Conservation (phyloP, 768 basidiomycete species). For the Lactifluus echinatus region DNA sequence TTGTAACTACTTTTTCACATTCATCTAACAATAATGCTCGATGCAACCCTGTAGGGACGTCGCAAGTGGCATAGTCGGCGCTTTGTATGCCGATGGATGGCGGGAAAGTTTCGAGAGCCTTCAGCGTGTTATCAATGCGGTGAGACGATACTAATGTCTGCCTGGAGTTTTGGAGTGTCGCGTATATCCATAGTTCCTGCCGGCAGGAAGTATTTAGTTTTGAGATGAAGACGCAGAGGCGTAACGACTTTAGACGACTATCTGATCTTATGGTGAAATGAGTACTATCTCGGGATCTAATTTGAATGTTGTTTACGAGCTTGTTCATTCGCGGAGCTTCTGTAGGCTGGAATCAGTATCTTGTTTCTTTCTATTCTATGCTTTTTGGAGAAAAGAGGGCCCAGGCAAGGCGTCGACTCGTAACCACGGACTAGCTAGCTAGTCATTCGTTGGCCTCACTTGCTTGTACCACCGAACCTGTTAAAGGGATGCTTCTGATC, state of each 20-base stretch:
- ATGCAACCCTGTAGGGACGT: conserved; percentile 35
- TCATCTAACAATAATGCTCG: not conserved
- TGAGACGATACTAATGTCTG: conserved; percentile 22
- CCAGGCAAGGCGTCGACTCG: too few species aligned
- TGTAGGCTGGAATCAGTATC: not conserved
- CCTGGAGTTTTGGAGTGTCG: not conserved
- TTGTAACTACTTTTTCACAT: conserved; percentile 11
- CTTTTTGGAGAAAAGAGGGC: too few species aligned
- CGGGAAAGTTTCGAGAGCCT: conserved; percentile 35
- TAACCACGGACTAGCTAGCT: too few species aligned
- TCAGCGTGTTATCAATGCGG: conserved; percentile 32
- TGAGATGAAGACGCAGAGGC: not conserved
- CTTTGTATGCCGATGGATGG: conserved; percentile 44
- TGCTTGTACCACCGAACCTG: too few species aligned
- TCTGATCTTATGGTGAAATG: conserved; percentile 3
- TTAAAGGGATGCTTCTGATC: too few species aligned
- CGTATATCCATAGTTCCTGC: conserved; percentile 7
- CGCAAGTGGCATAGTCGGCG: conserved; percentile 38
- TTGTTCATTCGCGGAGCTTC: too few species aligned
- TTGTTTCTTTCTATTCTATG: not conserved
- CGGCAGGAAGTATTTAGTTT: conserved; percentile 7
- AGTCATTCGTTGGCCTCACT: too few species aligned
- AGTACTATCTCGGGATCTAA: conserved; percentile 8
- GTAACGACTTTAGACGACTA: conserved; percentile 1
- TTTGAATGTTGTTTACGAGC: conserved; percentile 1